Evolutionary conservation across 768 basidiomycete genomes (phyloP), one percentile per base, ranked within the genome.

Genomic region (Cyclocybe aegerita): DNA sequence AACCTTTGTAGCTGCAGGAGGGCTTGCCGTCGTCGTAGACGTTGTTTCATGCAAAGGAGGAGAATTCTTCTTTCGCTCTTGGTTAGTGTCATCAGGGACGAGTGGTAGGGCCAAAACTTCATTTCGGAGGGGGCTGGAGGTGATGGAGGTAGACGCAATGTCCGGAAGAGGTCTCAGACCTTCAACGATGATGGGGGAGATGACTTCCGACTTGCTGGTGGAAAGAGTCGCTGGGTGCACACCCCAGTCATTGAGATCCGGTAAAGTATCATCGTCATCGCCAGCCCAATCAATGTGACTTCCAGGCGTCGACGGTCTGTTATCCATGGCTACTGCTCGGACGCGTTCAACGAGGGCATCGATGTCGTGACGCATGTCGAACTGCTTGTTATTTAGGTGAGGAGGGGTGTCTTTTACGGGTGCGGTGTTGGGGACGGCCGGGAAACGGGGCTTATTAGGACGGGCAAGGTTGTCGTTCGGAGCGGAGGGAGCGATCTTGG

Each of bases 231-330:
- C 68, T 12, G 82, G 73, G 14, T 75, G 75, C 39, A 90, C 79
- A 14, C 85, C 89, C 91, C 91, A 93, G 62, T 93, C 91, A 62
- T 93, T 82, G 23, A 93, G 74, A 66, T 90, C 88, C 4, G 91
- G 90, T 2, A 93, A 72, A 54, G 79, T 83, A 60, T 87, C 86
- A 55, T 93, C 90, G 49, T 93, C 90, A 57, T 92, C 89, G 33
- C 86, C 86, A 37, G 91, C 91, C 91, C 91, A 93, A 66, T 93
- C 90, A 50, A 92, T 86, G 56, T 92, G 89, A 50, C 83, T 88
- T 32, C 84, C 86, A 10, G 87, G 87, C 1, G 87, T 86, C 11
- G 79, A 70, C 9, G 88, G 84, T 39, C 86, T 72, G 59, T 81
- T 74, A 31, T 75, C 83, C 82, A 90, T 88, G 7, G 87, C 86